Evolutionary conservation across 371 early-diverging fungal genomes (phyloP).

Genomic region (Coelomomyces lativittatus): DNA sequence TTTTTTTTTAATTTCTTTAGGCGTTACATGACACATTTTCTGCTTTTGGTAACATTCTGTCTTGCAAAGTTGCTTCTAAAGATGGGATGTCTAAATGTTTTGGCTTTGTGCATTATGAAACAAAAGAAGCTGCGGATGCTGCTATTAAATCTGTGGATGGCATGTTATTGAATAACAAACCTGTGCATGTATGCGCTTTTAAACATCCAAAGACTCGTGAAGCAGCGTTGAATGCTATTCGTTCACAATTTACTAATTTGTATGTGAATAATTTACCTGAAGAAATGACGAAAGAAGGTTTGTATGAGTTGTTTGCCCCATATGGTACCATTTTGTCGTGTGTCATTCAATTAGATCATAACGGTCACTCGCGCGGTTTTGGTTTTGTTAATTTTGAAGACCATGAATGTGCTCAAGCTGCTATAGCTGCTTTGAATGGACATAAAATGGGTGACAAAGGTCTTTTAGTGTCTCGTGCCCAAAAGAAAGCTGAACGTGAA

Average conservation of each 20-base stretch:
- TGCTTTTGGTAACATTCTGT: slow-evolving; percentile 92
- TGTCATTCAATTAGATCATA: slow-evolving; percentile 51
- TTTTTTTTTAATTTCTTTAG: slow-evolving; percentile 10
- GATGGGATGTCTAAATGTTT: slow-evolving; percentile 81
- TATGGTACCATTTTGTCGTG: slow-evolving; percentile 79
- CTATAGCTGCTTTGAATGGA: slow-evolving; percentile 86
- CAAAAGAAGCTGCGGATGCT: slow-evolving; percentile 74
- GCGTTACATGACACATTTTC: slow-evolving; percentile 98
- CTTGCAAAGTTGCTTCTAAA: slow-evolving; percentile 92
- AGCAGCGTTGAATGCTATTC: slow-evolving; percentile 75
- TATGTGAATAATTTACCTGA: slow-evolving; percentile 94
- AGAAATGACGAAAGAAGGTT: slow-evolving; percentile 60
- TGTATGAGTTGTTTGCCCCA: slow-evolving; percentile 60
- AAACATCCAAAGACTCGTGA: slow-evolving; percentile 83
- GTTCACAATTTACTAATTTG: slow-evolving; percentile 88
- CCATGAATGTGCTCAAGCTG: slow-evolving; percentile 76
- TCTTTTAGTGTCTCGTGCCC: slow-evolving; percentile 92
- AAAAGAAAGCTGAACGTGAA: slow-evolving; percentile 94
- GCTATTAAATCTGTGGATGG: slow-evolving; percentile 97
- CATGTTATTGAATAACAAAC: slow-evolving; percentile 92
- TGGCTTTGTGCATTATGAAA: slow-evolving; percentile 98
- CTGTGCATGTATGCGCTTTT: slow-evolving; percentile 68
- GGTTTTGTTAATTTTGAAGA: slow-evolving; percentile 92
- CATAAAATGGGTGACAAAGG: slow-evolving; percentile 73
- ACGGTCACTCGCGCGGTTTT: slow-evolving; percentile 73